Base-by-base conservation (phyloP, 1,284 basidiomycete species). In the Moesziomyces sp. region DNA sequence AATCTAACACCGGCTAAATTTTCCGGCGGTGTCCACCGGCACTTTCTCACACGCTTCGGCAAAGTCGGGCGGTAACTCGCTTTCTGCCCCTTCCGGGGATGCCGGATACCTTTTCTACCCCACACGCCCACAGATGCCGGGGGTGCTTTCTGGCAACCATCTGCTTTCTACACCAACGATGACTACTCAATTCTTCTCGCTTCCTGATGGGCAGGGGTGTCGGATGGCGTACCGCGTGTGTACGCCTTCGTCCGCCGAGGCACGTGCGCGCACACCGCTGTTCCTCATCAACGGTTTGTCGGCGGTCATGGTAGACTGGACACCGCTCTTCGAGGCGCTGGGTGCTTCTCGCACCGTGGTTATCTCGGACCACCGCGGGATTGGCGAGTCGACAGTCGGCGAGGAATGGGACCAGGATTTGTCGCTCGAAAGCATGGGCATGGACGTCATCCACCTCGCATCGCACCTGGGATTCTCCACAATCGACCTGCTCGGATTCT, bases 201-300 rank as follows among this genome's bases (percentile, higher is more conserved):
- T 61, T 3, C 58, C 62, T 3, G 58, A 65, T 28, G 35, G 24
- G 9, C 18, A 19, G 8, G 68, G 68, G 4, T 71, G 68, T 48
- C 54, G 54, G 13, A 70, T 81, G 52, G 76, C 65, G 14, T 80
- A 78, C 49, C 58, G 59, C 3, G 28, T 59, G 43, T 50, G 55
- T 52, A 52, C 19, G 0, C 55, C 66, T 7, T 14, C 60, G 4
- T 33, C 46, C 9, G 1, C 40, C 11, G 19, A 28, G 2, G 51
- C 59, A 18, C n/a, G 45, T n/a, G 30, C 42, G 5, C 38, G 21
- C 16, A 44, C 51, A 1, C 80, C 80, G 3, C 61, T 82, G 6
- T 77, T 77, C 44, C 61, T 83, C 33, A 70, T 83, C 61, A 83
- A 79, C 47, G 82, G 82, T 18, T 60, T 83, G n/a, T 74, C 68